Percentiles rank a stretch among this genome's conserved stretches.
Evolutionary conservation across 2,329 filamentous ascomycete genomes (phyloP).

Genomic region (Blumeriella jaapii): DNA sequence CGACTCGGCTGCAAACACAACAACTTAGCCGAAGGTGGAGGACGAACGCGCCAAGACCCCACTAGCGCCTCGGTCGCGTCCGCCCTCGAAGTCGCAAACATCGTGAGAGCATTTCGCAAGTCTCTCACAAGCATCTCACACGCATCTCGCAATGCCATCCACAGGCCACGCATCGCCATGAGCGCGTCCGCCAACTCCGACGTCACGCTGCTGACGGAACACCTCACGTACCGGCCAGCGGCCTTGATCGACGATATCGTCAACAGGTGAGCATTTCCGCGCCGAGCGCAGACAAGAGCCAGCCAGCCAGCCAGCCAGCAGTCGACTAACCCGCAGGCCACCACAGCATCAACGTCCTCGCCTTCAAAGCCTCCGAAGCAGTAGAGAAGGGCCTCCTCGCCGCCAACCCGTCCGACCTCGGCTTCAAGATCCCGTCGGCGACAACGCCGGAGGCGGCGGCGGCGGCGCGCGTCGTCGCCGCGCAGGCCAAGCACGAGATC

Average conservation of each 20-base stretch:
- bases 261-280: not conserved
- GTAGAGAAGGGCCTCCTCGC: slow-evolving; percentile 73
- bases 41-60: too few species aligned
- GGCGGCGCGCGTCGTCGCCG: slow-evolving; percentile 32
- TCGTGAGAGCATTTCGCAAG: too few species aligned
- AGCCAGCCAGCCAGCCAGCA: too few species aligned
- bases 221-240: slow-evolving; percentile 87
- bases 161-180: too few species aligned
- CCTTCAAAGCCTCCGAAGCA: slow-evolving; percentile 79
- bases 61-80: too few species aligned
- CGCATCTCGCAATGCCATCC: too few species aligned
- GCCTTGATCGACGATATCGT: slow-evolving; percentile 4
- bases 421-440: slow-evolving; percentile 53
- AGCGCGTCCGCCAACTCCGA: slow-evolving; percentile 21
- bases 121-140: too few species aligned
- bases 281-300: not conserved
- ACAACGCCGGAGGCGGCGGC: slow-evolving; percentile 31
- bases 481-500: slow-evolving; percentile 56
- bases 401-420: slow-evolving; percentile 63
- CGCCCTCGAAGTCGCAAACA: too few species aligned
- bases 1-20: too few species aligned
- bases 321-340: slow-evolving; percentile 89
- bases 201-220: slow-evolving; percentile 75
- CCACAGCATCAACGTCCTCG: slow-evolving; percentile 88
- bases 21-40: too few species aligned